phyloP scores from a whole-genome alignment of 2,329 filamentous ascomycete species.

The Sporothrix curviconia region DNA sequence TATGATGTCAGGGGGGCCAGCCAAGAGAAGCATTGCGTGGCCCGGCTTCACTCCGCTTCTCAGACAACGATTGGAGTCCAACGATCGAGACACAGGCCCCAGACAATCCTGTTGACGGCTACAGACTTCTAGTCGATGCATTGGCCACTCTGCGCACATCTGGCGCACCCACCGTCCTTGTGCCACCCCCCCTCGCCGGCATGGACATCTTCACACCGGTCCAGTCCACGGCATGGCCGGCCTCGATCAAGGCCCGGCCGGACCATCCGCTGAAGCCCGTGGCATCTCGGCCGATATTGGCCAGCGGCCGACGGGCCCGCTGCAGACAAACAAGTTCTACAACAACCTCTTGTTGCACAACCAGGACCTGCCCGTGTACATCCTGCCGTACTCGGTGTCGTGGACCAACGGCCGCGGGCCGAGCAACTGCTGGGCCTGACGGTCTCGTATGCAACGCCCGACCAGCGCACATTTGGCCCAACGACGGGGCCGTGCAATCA shows the following conservation, averaged over 20 bases:
- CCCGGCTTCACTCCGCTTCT: no score
- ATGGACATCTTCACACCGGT: conserved; percentile 54
- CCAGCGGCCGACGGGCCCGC: conserved; percentile 35
- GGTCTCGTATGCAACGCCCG: conserved; percentile 65
- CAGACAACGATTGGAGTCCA: no score
- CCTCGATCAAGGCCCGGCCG: conserved; percentile 38
- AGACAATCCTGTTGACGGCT: no score
- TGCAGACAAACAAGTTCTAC: conserved; percentile 76
- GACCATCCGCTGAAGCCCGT: conserved; percentile 54
- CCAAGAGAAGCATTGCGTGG: no score
- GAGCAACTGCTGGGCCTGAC: conserved; percentile 65
- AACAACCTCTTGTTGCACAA: conserved; percentile 71
- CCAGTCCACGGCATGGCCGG: conserved; percentile 39
- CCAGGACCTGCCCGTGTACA: conserved; percentile 64
- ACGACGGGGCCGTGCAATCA: conserved; percentile 29
- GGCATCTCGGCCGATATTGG: conserved; percentile 33
- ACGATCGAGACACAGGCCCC: no score
- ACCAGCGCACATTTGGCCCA: conserved; percentile 61
- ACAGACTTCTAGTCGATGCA: no score
- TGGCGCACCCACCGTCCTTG: no score
- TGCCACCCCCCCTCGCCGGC: conserved; percentile 1
- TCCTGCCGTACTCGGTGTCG: conserved; percentile 65
- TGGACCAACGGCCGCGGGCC: conserved; percentile 60
- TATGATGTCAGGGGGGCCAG: no score
- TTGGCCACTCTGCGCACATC: background rate